Conservation (phyloP, 495 filamentous ascomycete genomes). For the Xylaria telfairii region DNA sequence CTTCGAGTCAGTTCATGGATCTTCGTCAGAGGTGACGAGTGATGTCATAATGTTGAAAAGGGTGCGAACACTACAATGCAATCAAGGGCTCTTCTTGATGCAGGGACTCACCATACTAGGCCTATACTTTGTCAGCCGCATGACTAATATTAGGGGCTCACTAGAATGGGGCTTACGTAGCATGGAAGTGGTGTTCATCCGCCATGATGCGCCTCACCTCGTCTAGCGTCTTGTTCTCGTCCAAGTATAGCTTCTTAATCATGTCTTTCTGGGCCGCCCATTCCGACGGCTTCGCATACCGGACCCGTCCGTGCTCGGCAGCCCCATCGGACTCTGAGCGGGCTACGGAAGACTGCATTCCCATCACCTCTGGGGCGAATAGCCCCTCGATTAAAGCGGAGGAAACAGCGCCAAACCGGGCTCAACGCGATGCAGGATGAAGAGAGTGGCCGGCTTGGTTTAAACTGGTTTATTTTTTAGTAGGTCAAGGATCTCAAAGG, state of each 20-base stretch:
- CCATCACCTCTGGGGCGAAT: constrained; percentile 14
- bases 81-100: constrained; percentile 5
- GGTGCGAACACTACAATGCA: constrained; percentile 15
- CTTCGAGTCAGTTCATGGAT: constrained; percentile 11
- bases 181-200: constrained; percentile 40
- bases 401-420: constrained; percentile 1
- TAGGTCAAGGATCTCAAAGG: neutral
- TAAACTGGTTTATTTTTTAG: neutral
- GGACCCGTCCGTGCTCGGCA: constrained; percentile 22
- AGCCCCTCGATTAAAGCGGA: constrained; percentile 8
- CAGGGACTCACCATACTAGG: constrained; percentile 29
- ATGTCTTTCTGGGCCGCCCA: constrained; percentile 44
- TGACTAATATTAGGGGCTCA: constrained; percentile 13
- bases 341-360: constrained; percentile 22
- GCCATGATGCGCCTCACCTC: constrained; percentile 47
- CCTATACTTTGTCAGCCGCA: constrained; percentile 20
- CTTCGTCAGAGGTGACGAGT: neutral
- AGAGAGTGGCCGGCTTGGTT: neutral
- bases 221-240: constrained; percentile 44
- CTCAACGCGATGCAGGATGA: neutral
- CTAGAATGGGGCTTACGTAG: constrained; percentile 27
- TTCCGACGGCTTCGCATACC: constrained; percentile 28
- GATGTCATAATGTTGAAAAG: constrained; percentile 13
- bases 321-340: constrained; percentile 10
- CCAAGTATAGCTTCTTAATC: constrained; percentile 44